These are phyloP conservation scores for Mycena rosella DNA, from an alignment of 768 basidiomycete species.

Conservation along the genomic window DNA sequence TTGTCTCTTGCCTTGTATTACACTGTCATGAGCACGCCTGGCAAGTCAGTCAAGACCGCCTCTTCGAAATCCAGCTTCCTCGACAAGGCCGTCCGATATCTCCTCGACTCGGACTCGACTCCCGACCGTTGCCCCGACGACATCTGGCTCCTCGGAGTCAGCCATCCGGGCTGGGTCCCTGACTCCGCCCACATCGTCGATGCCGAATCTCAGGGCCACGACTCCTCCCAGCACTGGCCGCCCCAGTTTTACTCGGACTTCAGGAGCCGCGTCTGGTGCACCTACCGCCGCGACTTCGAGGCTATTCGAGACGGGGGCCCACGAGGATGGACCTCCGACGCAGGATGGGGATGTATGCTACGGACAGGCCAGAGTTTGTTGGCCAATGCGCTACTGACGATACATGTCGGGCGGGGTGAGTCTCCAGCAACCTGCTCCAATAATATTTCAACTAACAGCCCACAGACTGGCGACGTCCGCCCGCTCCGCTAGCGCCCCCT, in stretches of 20 bases:
- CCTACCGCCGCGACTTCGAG: constrained; percentile 58
- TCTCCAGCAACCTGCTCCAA: constrained; percentile 47
- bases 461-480: constrained; percentile 88
- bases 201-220: constrained; percentile 23
- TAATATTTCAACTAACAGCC: neutral
- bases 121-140: constrained; percentile 25
- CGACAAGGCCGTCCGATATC: constrained; percentile 15
- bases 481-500: constrained; percentile 39
- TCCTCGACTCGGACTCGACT: constrained; percentile 28
- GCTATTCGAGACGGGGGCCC: constrained; percentile 76
- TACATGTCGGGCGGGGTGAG: constrained; percentile 82
- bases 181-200: constrained; percentile 9
- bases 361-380: constrained; percentile 88
- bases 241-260: constrained; percentile 33
- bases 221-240: constrained; percentile 32
- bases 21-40: constrained; percentile 26
- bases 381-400: constrained; percentile 81
- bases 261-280: constrained; percentile 47
- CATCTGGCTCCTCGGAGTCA: constrained; percentile 30
- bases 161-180: constrained; percentile 27
- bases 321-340: constrained; percentile 86
- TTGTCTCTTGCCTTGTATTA: constrained; percentile 25
- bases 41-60: constrained; percentile 28
- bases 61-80: constrained; percentile 30
- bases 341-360: constrained; percentile 95